Base-by-base conservation (phyloP, 768 basidiomycete genomes). In the Rhodotorula babjevae region DNA sequence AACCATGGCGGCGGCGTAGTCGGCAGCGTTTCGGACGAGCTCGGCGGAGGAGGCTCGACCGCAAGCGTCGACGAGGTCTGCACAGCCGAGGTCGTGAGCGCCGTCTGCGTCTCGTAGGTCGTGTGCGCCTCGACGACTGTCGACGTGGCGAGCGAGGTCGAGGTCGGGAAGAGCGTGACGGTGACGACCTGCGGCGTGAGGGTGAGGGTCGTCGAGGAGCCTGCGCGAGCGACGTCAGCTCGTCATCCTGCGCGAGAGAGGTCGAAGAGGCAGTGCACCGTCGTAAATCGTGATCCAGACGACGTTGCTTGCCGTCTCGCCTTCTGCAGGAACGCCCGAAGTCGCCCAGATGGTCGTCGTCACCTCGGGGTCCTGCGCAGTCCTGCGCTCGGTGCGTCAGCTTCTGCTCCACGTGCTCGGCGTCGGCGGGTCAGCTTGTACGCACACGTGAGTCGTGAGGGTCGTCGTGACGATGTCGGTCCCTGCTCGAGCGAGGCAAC, bases 401-500 rank as follows among this genome's bases (percentile, higher is more conserved):
- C 42, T 14, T 11, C 21, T 6, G 44, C 14, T 46, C 44, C 14
- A 2, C 44, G 44, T 12, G 2, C 18, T 18, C 18, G 8, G 2
- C 12, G 14, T 46, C 18, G 44, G 14, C 8, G 44, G 14, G 12
- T 9, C 6, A 15, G 44, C 44, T 42, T 42, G 44, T 33, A 9
- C 65, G 18, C 31, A 66, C 65, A 27, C 47, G 19, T 69, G 42
- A 9, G 63, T n/a, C 0, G 57, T 61, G 9, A 65, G 21, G 2
- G 59, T 70, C 50, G 21, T 46, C 6, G 63, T 65, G 3, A 59
- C 53, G 7, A 61, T 21, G 31, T 70, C 69, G 25, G 69, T 70
- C 0, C 69, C 69, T 70, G 60, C 12, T 5, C 11, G 46, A 0
- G 4, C 1, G 33, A 49, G 14, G 19, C 0, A 1, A 12, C 25